Conservation (phyloP, 169 alveolate genomes). For the Prorocentrum cordatum region DNA sequence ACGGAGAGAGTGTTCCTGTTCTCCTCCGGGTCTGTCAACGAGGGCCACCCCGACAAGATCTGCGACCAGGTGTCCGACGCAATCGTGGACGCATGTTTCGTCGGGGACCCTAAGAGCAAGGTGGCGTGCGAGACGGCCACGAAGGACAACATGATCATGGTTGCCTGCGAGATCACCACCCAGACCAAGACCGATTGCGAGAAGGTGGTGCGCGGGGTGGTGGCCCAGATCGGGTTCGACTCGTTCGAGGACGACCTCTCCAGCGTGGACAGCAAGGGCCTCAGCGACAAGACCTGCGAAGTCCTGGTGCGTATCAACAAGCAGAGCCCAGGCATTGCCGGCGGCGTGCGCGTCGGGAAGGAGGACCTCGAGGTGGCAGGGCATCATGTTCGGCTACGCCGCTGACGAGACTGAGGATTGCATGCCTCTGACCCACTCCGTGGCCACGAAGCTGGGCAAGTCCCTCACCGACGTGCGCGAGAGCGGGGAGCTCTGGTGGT, state of each 20-base stretch:
- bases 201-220: slow-evolving; percentile 89
- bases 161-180: slow-evolving; percentile 95
- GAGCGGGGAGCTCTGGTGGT: slow-evolving; percentile 83
- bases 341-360: slow-evolving; percentile 87
- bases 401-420: slow-evolving; percentile 90
- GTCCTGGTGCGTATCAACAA: slow-evolving; percentile 88
- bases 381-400: slow-evolving; percentile 99
- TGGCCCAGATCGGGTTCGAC: slow-evolving; percentile 79
- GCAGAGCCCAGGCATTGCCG: slow-evolving; percentile 93
- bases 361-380: slow-evolving; percentile 87
- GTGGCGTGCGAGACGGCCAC: slow-evolving; percentile 95
- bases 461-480: slow-evolving; percentile 90
- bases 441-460: slow-evolving; percentile 89
- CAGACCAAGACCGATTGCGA: slow-evolving; percentile 87
- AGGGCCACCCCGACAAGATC: slow-evolving; percentile 95
- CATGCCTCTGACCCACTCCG: slow-evolving; percentile 96
- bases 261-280: slow-evolving; percentile 79
- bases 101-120: slow-evolving; percentile 80
- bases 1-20: slow-evolving; percentile 82
- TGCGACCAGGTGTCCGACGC: slow-evolving; percentile 99
- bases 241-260: slow-evolving; percentile 72
- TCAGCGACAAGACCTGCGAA: slow-evolving; percentile 91
- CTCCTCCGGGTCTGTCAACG: slow-evolving; percentile 98
- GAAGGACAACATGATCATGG: slow-evolving; percentile 90
- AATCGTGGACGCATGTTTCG: slow-evolving; percentile 97